Conservation (phyloP, 2,329 filamentous ascomycete species). For the Sporothrix luriei region DNA sequence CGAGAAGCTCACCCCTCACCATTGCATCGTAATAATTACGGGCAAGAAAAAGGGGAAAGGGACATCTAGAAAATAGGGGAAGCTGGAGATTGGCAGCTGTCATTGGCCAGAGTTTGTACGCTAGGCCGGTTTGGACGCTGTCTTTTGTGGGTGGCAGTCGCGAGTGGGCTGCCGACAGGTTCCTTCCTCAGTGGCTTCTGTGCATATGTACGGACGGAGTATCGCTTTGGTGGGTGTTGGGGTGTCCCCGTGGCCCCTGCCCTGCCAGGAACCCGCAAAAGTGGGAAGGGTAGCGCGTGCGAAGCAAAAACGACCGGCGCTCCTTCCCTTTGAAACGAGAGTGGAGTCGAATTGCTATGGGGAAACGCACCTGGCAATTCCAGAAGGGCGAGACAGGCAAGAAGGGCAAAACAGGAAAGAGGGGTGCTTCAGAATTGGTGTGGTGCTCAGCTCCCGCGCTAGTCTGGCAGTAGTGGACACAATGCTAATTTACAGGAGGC, state of each 20-base stretch:
- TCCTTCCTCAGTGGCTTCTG: slow-evolving; percentile 6
- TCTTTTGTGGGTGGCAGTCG: background rate
- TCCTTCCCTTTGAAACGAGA: slow-evolving; percentile 32
- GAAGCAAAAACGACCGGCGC: slow-evolving; percentile 28
- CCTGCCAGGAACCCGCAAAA: slow-evolving; percentile 23
- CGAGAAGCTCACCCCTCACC: background rate
- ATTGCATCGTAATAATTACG: background rate
- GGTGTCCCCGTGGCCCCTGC: background rate
- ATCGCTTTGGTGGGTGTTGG: too few relatives aligned
- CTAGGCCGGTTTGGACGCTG: slow-evolving; percentile 23
- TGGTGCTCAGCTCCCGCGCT: slow-evolving; percentile 14
- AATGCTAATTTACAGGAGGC: slow-evolving; percentile 30
- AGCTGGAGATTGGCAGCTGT: background rate
- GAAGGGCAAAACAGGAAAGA: background rate
- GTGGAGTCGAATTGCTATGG: slow-evolving; percentile 31
- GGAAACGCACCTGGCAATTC: slow-evolving; percentile 33
- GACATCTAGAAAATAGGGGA: slow-evolving; percentile 31
- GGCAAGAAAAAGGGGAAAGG: slow-evolving; percentile 26
- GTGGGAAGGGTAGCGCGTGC: slow-evolving; percentile 17
- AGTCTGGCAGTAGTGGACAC: slow-evolving; percentile 25
- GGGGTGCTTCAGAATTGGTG: slow-evolving; percentile 9
- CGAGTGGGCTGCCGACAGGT: background rate
- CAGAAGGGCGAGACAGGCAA: slow-evolving; percentile 12
- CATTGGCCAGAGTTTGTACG: slow-evolving; percentile 19
- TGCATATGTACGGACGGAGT: background rate